Evolutionary conservation across 2,329 filamentous ascomycete genomes (phyloP).

Genomic region (Dothistroma septosporum): DNA sequence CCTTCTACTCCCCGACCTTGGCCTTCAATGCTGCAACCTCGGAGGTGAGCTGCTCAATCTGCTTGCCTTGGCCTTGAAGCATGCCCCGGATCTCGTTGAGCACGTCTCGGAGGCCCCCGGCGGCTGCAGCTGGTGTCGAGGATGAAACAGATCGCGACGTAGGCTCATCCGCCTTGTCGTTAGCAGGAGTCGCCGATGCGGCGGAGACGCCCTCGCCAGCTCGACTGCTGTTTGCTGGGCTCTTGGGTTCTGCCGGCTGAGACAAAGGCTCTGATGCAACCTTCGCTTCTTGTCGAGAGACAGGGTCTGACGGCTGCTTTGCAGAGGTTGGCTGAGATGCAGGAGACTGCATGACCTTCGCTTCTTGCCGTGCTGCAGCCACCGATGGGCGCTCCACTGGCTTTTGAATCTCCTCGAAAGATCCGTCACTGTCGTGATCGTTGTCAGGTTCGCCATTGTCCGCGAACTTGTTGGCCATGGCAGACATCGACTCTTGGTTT

Average conservation of each 20-base stretch:
- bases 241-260: slow-evolving; percentile 20
- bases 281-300: slow-evolving; percentile 21
- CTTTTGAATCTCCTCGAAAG: slow-evolving; percentile 81
- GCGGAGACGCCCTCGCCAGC: slow-evolving; percentile 19
- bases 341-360: slow-evolving; percentile 7
- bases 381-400: slow-evolving; percentile 59
- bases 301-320: slow-evolving; percentile 12
- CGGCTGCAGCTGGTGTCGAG: slow-evolving; percentile 35
- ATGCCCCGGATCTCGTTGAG: slow-evolving; percentile 73
- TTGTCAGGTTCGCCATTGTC: slow-evolving; percentile 62
- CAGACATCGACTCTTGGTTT: slow-evolving; percentile 81
- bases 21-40: slow-evolving; percentile 81
- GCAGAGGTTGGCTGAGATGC: slow-evolving; percentile 9
- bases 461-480: slow-evolving; percentile 80
- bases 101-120: slow-evolving; percentile 58
- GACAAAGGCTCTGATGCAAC: slow-evolving; percentile 11
- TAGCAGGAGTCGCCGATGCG: slow-evolving; percentile 18
- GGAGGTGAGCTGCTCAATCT: slow-evolving; percentile 71
- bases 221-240: slow-evolving; percentile 10
- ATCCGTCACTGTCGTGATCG: slow-evolving; percentile 64
- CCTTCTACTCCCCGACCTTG: slow-evolving; percentile 36
- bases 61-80: slow-evolving; percentile 70
- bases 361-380: slow-evolving; percentile 35
- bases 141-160: slow-evolving; percentile 8
- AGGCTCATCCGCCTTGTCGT: slow-evolving; percentile 30